Evolutionary conservation across 345 rosid genomes (phyloP).

Genomic region (Syzygium oleosum): DNA sequence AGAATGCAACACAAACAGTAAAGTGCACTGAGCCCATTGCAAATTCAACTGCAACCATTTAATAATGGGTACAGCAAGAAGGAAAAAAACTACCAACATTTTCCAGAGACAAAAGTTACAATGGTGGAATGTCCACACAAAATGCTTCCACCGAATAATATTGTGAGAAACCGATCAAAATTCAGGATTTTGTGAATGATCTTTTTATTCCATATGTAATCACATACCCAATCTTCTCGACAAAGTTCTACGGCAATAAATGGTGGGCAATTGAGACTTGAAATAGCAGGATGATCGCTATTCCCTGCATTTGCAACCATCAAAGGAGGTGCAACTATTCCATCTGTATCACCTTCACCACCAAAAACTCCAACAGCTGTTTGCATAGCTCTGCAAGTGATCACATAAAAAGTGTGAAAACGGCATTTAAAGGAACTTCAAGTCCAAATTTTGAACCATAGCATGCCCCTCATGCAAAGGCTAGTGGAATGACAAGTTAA

Average conservation of each 20-base stretch:
- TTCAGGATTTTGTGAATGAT: neutral
- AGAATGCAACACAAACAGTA: neutral
- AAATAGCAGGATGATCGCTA: slow-evolving; percentile 6
- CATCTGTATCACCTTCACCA: slow-evolving; percentile 13
- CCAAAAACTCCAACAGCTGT: slow-evolving; percentile 66
- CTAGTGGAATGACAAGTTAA: neutral
- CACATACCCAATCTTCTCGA: slow-evolving; percentile 63
- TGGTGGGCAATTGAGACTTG: slow-evolving; percentile 32
- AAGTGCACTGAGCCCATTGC: neutral
- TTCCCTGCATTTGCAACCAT: slow-evolving; percentile 3
- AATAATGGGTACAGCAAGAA: neutral
- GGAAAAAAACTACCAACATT: neutral
- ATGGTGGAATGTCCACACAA: neutral
- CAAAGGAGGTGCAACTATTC: slow-evolving; percentile 7
- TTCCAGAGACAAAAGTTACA: neutral
- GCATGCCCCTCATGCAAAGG: neutral
- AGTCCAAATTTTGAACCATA: neutral
- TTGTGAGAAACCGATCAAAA: neutral
- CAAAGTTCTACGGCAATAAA: slow-evolving; percentile 65
- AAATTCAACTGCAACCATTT: neutral
- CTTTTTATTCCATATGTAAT: neutral
- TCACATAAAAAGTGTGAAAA: neutral
- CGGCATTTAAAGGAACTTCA: neutral
- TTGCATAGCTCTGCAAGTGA: slow-evolving; percentile 55
- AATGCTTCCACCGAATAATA: neutral